phyloP scores from a whole-genome alignment of 164 flowering plant genomes.

The Chimonanthus praecox region DNA sequence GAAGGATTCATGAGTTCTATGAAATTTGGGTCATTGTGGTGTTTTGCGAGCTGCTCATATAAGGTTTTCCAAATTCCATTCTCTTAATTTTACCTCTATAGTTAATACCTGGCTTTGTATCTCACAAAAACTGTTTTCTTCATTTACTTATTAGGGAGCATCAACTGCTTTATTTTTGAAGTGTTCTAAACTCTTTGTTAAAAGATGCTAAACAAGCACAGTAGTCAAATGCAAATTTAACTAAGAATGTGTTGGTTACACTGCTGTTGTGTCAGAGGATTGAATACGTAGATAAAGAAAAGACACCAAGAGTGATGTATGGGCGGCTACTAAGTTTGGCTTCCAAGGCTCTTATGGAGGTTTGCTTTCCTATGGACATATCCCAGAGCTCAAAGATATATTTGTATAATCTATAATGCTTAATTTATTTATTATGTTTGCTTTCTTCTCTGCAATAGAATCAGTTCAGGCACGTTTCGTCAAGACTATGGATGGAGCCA shows the following conservation, averaged over 20 bases:
- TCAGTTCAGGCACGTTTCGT: constrained; percentile 35
- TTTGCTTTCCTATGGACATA: constrained; percentile 10
- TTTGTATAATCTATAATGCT: background rate
- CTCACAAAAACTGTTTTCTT: background rate
- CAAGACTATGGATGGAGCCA: constrained; percentile 61
- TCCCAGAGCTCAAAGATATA: background rate
- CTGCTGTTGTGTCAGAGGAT: constrained; percentile 24
- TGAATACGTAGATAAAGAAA: constrained; percentile 16
- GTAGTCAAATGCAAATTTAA: background rate
- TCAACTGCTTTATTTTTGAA: background rate
- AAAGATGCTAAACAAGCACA: background rate
- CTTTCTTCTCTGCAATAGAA: constrained; percentile 31
- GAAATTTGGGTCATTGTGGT: background rate
- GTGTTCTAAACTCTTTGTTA: no score
- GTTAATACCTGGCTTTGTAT: background rate
- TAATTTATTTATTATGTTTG: background rate
- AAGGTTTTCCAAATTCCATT: no score
- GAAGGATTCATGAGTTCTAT: background rate
- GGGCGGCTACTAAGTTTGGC: constrained; percentile 65
- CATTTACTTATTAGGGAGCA: background rate
- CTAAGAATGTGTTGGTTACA: constrained; percentile 7
- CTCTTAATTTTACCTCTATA: background rate
- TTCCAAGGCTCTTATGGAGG: constrained; percentile 57
- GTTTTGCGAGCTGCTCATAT: no score
- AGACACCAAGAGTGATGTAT: constrained; percentile 48